phyloP scores from a whole-genome alignment of 2,329 filamentous ascomycete genomes.

The Hypoxylon sp. region DNA sequence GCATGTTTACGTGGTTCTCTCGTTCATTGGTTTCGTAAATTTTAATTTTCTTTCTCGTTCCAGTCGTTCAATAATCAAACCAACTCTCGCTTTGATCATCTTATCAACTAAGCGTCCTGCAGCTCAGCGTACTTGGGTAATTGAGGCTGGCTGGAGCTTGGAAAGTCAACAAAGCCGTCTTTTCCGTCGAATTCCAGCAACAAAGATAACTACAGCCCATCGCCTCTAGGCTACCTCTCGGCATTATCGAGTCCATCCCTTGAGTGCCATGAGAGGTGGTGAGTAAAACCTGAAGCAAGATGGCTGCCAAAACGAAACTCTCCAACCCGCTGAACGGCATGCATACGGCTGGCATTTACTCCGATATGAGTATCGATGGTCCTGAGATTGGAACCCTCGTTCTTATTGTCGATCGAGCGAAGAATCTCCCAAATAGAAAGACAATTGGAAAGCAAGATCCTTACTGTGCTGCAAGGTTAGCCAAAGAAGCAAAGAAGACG shows the following conservation, averaged over 20 bases:
- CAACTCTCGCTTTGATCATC: conserved; percentile 29
- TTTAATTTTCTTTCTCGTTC: conserved; percentile 27
- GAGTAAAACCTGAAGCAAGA: conserved; percentile 52
- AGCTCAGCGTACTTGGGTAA: conserved; percentile 14
- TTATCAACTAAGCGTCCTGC: conserved; percentile 17
- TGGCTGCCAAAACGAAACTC: conserved; percentile 68
- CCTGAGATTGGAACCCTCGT: conserved; percentile 95
- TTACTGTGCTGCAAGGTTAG: conserved; percentile 92
- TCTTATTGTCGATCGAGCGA: conserved; percentile 91
- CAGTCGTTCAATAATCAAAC: conserved; percentile 20
- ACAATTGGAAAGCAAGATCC: conserved; percentile 99
- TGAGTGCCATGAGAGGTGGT: conserved; percentile 26
- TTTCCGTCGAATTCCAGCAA: conserved; percentile 24
- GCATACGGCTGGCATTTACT: conserved; percentile 93
- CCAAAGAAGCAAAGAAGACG: conserved; percentile 98
- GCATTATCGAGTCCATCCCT: conserved; percentile 8
- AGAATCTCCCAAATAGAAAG: conserved; percentile 96
- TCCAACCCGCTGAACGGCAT: conserved; percentile 71
- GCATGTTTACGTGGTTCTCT: conserved; percentile 35
- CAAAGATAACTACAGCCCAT: background rate
- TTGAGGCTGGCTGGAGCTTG: conserved; percentile 26
- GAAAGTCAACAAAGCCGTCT: conserved; percentile 37
- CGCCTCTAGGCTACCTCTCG: conserved; percentile 8
- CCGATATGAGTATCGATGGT: conserved; percentile 93
- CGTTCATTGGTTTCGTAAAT: conserved; percentile 38